Conservation (phyloP, 352 stramenopile species). For the Pythium chondricola region DNA sequence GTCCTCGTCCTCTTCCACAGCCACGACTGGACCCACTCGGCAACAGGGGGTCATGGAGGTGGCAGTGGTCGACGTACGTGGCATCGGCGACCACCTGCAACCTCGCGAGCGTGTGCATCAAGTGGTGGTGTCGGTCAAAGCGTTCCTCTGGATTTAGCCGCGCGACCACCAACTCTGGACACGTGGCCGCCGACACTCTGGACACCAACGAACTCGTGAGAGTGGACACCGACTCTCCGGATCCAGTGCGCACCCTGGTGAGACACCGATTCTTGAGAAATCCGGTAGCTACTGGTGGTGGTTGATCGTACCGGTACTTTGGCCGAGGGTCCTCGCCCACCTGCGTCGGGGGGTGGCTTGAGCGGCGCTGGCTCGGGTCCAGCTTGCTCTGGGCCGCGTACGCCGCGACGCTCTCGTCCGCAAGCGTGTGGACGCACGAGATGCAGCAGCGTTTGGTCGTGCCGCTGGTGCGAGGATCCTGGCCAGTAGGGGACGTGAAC, state of each 20-base stretch:
- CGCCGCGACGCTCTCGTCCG: conserved; percentile 2
- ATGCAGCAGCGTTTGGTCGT: conserved; percentile 6
- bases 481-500: neutral
- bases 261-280: conserved; percentile 7
- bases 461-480: conserved; percentile 7
- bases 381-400: conserved; percentile 11
- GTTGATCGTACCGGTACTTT: too few relatives aligned
- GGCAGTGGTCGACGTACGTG: conserved; percentile 9
- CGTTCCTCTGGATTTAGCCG: too few relatives aligned
- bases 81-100: conserved; percentile 15
- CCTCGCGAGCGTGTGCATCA: conserved; percentile 4
- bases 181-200: conserved; percentile 3
- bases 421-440: conserved; percentile 2
- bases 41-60: too few relatives aligned
- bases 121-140: neutral
- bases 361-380: conserved; percentile 14
- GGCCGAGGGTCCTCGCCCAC: conserved; percentile 13
- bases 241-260: conserved; percentile 3
- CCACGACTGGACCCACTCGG: too few relatives aligned
- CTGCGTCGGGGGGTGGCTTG: conserved; percentile 1
- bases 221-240: conserved; percentile 9
- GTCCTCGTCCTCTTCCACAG: too few relatives aligned
- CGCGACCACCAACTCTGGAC: neutral
- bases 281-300: conserved; percentile 12
- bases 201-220: conserved; percentile 12